Conservation (phyloP, 257 asterid species). For the Solanum medicagineum region DNA sequence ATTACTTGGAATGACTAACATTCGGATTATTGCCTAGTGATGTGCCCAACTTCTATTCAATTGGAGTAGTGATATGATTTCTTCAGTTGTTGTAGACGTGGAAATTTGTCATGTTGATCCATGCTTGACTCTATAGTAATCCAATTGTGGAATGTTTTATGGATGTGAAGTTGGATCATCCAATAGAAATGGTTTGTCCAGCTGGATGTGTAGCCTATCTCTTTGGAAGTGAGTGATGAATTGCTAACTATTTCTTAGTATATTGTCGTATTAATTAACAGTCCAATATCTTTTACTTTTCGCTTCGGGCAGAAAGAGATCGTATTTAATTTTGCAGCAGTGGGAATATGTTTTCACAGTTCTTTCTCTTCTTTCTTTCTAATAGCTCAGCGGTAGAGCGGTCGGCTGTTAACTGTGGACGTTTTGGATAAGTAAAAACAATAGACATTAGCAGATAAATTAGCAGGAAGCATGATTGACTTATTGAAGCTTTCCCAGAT, state of each 20-base stretch:
- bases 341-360: too few relatives aligned
- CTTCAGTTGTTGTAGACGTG: not conserved
- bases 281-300: not conserved
- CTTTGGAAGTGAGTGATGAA: not conserved
- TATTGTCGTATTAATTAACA: not conserved
- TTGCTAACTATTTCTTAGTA: not conserved
- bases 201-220: not conserved
- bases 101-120: not conserved
- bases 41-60: not conserved
- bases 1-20: not conserved
- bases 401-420: too few relatives aligned
- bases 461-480: not conserved
- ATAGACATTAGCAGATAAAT: too few relatives aligned
- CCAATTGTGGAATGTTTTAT: not conserved
- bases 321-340: too few relatives aligned
- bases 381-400: too few relatives aligned
- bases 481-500: not conserved
- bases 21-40: not conserved
- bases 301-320: not conserved
- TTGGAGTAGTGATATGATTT: not conserved
- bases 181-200: constrained; percentile 1
- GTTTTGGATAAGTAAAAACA: too few relatives aligned
- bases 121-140: not conserved
- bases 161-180: not conserved
- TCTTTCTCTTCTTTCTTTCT: too few relatives aligned